Conservation (phyloP, 805 yeast genomes). For the Saccharomycopsis sp. region DNA sequence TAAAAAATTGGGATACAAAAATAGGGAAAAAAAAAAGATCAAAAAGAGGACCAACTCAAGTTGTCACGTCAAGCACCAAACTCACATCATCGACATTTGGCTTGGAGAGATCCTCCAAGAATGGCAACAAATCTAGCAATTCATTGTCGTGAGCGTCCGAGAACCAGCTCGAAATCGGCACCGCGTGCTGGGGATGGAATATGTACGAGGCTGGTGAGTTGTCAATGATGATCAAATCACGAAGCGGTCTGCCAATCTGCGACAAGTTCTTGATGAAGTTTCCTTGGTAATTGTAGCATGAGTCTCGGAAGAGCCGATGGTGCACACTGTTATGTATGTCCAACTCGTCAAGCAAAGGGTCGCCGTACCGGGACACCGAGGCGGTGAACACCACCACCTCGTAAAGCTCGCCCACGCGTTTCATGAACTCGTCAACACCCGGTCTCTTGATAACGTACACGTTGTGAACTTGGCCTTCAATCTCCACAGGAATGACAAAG, state of each 20-base stretch:
- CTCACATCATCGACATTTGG: slow-evolving; percentile 75
- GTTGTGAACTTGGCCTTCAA: slow-evolving; percentile 84
- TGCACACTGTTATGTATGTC: slow-evolving; percentile 66
- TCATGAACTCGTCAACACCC: slow-evolving; percentile 90
- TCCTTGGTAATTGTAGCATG: slow-evolving; percentile 89
- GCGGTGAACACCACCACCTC: slow-evolving; percentile 98
- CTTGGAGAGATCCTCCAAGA: slow-evolving; percentile 74
- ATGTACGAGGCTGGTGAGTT: slow-evolving; percentile 98
- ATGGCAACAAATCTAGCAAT: slow-evolving; percentile 81
- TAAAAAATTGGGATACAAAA: not conserved
- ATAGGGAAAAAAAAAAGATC: not conserved
- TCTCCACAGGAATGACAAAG: slow-evolving; percentile 95
- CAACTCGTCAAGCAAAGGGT: slow-evolving; percentile 82
- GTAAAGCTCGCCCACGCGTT: slow-evolving; percentile 70
- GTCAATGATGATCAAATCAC: slow-evolving; percentile 82
- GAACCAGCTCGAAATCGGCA: slow-evolving; percentile 97
- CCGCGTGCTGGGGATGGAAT: slow-evolving; percentile 95
- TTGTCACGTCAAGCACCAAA: slow-evolving; percentile 69
- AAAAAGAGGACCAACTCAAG: slow-evolving; percentile 24
- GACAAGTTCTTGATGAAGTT: slow-evolving; percentile 89
- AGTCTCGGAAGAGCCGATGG: slow-evolving; percentile 88
- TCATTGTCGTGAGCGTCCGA: slow-evolving; percentile 97
- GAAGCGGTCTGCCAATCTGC: slow-evolving; percentile 86
- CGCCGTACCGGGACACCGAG: slow-evolving; percentile 90
- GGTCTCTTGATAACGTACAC: slow-evolving; percentile 97